Evolutionary conservation across 768 basidiomycete species (phyloP).

Genomic region (Boletus bicolor): DNA sequence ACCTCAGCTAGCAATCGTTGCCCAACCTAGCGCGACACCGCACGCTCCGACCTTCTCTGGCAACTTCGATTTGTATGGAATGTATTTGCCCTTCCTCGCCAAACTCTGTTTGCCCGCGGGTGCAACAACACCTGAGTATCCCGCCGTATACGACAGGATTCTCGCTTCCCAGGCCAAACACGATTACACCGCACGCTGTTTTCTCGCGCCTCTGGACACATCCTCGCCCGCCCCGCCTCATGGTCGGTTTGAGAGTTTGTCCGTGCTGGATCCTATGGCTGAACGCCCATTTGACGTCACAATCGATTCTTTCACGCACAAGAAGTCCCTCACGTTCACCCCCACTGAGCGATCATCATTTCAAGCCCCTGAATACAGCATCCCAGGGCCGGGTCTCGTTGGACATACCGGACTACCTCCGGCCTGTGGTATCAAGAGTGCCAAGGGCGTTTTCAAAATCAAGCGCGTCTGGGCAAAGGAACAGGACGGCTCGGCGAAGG

Average conservation of each 20-base stretch:
- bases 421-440: conserved; percentile 33
- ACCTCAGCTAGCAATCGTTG: conserved; percentile 7
- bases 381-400: conserved; percentile 27
- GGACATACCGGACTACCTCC: conserved; percentile 24
- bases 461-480: conserved; percentile 34
- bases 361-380: conserved; percentile 19
- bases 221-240: conserved; percentile 11
- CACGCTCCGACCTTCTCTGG: conserved; percentile 26
- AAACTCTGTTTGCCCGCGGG: conserved; percentile 32
- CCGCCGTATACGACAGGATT: conserved; percentile 34
- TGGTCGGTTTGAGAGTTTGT: conserved; percentile 26
- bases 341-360: conserved; percentile 27
- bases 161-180: conserved; percentile 38
- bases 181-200: conserved; percentile 35
- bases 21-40: conserved; percentile 5
- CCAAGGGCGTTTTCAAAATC: conserved; percentile 36
- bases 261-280: conserved; percentile 34
- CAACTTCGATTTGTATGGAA: conserved; percentile 40
- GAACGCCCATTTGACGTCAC: conserved; percentile 34
- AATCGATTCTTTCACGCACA: conserved; percentile 25
- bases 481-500: conserved; percentile 20
- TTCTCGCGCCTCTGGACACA: conserved; percentile 16
- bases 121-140: conserved; percentile 26
- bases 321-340: conserved; percentile 28
- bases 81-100: conserved; percentile 36